phyloP scores from a whole-genome alignment of 306 rosid genomes.

The Acmispon strigosus region DNA sequence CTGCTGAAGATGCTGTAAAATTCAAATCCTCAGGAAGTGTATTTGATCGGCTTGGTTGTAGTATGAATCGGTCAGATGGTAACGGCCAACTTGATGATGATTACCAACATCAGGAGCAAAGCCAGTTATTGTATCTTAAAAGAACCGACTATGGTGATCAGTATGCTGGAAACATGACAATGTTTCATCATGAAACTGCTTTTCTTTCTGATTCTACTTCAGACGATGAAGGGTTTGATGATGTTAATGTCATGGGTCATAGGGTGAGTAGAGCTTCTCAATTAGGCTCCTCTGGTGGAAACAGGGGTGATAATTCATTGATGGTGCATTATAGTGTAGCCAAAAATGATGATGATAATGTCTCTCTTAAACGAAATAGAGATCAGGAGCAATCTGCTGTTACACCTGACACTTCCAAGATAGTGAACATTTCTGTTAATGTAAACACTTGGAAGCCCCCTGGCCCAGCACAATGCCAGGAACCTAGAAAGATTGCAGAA shows the following conservation, averaged over 20 bases:
- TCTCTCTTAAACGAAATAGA: slow-evolving; percentile 28
- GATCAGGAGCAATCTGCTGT: slow-evolving; percentile 42
- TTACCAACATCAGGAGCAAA: slow-evolving; percentile 35
- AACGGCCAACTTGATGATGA: slow-evolving; percentile 39
- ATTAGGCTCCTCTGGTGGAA: slow-evolving; percentile 42
- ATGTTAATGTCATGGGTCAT: slow-evolving; percentile 36
- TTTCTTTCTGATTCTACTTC: slow-evolving; percentile 58
- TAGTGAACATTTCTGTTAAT: slow-evolving; percentile 57
- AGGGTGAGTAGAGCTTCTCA: slow-evolving; percentile 46
- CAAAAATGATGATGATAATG: slow-evolving; percentile 36
- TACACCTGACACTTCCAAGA: slow-evolving; percentile 45
- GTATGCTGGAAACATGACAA: slow-evolving; percentile 33
- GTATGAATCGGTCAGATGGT: slow-evolving; percentile 28
- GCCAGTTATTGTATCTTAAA: slow-evolving; percentile 23
- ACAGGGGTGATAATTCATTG: slow-evolving; percentile 39
- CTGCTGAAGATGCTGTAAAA: slow-evolving; percentile 73
- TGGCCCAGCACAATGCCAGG: slow-evolving; percentile 33
- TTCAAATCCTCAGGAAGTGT: slow-evolving; percentile 63
- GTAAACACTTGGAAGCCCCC: slow-evolving; percentile 68
- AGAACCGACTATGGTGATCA: slow-evolving; percentile 36
- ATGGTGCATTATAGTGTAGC: slow-evolving; percentile 42
- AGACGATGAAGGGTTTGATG: slow-evolving; percentile 63
- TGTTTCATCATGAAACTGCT: slow-evolving; percentile 49
- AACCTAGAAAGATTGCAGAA: slow-evolving; percentile 42
- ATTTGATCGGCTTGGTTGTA: slow-evolving; percentile 78